Evolutionary conservation across 2,329 filamentous ascomycete species (phyloP).

Genomic region (Emydomyces testavorans): DNA sequence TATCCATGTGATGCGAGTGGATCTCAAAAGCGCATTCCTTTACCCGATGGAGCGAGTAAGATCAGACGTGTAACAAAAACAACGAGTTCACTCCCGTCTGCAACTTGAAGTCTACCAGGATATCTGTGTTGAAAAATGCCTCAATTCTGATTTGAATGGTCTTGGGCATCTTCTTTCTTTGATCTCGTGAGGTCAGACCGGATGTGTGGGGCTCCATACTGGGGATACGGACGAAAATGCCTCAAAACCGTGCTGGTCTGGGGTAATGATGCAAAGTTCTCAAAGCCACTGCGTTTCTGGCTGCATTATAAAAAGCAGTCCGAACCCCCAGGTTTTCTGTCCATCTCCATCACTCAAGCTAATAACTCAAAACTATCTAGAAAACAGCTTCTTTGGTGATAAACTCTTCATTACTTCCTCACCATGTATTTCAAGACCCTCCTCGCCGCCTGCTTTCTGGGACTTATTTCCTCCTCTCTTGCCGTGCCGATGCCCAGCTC

Average conservation of each 20-base stretch:
- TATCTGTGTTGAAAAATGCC: conserved; percentile 1
- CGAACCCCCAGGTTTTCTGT: background rate
- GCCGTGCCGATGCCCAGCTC: background rate
- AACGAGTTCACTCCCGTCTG: background rate
- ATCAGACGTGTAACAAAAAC: background rate
- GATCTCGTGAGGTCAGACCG: background rate
- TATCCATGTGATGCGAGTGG: no score
- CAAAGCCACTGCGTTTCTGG: no score
- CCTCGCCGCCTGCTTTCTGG: conserved; percentile 3
- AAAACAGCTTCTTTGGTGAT: background rate
- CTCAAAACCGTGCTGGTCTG: conserved; percentile 2
- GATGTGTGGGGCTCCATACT: background rate
- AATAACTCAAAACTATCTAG: background rate
- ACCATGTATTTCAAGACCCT: conserved; percentile 7
- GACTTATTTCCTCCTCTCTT: conserved; percentile 2
- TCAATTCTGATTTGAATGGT: background rate
- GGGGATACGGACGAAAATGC: background rate
- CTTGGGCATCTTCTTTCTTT: background rate
- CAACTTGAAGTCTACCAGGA: background rate
- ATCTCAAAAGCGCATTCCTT: no score
- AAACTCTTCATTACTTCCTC: background rate
- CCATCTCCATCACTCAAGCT: no score
- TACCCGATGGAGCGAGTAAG: no score
- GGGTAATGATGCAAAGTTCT: background rate
- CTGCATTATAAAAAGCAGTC: background rate